These are phyloP conservation scores for Talaromyces atroroseus DNA, from an alignment of 2,329 filamentous ascomycete genomes.

Conservation along the genomic window DNA sequence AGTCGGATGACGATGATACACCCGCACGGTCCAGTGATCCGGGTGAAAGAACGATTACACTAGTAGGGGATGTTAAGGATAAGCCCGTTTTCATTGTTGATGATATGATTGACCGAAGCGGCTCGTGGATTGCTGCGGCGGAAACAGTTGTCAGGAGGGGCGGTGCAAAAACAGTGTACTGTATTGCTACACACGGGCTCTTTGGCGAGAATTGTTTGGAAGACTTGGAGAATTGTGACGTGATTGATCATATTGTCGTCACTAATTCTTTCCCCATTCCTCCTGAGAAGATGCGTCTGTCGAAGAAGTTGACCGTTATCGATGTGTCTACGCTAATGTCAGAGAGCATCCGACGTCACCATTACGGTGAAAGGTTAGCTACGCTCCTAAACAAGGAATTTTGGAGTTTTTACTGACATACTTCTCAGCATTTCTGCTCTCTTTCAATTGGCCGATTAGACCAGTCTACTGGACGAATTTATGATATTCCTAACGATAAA, in stretches of 20 bases:
- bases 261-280: constrained; percentile 96
- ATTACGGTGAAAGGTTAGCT: constrained; percentile 76
- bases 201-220: constrained; percentile 86
- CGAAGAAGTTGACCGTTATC: constrained; percentile 80
- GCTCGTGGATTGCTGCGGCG: constrained; percentile 94
- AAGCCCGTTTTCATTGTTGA: constrained; percentile 91
- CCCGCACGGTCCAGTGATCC: constrained; percentile 55
- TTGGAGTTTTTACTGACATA: constrained; percentile 18
- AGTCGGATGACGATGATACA: constrained; percentile 71
- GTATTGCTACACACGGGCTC: constrained; percentile 92
- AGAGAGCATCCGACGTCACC: constrained; percentile 91
- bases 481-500: constrained; percentile 8
- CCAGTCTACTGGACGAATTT: constrained; percentile 4
- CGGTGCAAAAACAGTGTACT: constrained; percentile 87
- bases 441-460: constrained; percentile 58
- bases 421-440: constrained; percentile 46
- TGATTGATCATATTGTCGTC: constrained; percentile 89
- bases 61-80: constrained; percentile 90
- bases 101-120: constrained; percentile 97
- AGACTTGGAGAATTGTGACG: constrained; percentile 85
- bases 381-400: constrained; percentile 27
- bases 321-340: constrained; percentile 83
- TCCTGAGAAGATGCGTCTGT: constrained; percentile 62
- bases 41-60: constrained; percentile 88
- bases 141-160: constrained; percentile 95